Percentiles rank a stretch among this genome's conserved stretches.
phyloP scores from a whole-genome alignment of 768 basidiomycete species.

The Russula sp. region DNA sequence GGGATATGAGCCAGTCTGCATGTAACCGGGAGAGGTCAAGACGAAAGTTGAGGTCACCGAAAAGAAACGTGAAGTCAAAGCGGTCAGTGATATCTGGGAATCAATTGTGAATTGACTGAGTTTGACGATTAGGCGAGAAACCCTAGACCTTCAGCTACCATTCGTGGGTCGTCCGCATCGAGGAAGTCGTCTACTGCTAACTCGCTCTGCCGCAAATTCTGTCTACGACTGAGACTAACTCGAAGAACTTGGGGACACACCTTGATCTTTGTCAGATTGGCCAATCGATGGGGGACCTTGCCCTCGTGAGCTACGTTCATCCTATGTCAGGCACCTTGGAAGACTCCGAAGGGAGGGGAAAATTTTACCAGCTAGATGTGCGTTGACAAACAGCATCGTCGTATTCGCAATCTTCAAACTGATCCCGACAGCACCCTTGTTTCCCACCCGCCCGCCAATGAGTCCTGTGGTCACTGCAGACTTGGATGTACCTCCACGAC shows the following conservation, averaged over 20 bases:
- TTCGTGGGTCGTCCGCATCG: conserved; percentile 53
- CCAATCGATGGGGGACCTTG: conserved; percentile 69
- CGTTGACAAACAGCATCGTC: conserved; percentile 84
- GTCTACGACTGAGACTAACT: background rate
- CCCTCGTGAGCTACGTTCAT: conserved; percentile 60
- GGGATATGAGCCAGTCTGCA: conserved; percentile 89
- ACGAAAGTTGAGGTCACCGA: conserved; percentile 90
- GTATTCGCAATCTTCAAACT: conserved; percentile 77
- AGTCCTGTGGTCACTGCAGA: conserved; percentile 84
- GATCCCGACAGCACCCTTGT: conserved; percentile 92
- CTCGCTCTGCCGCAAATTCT: conserved; percentile 45
- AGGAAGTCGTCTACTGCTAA: conserved; percentile 77
- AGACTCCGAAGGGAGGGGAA: background rate
- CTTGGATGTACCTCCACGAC: conserved; percentile 56
- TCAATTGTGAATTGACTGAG: conserved; percentile 13
- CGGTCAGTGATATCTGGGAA: conserved; percentile 70
- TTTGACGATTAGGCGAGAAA: conserved; percentile 14
- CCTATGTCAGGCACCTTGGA: background rate
- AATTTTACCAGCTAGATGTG: conserved; percentile 74
- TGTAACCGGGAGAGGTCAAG: conserved; percentile 84
- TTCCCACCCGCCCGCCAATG: conserved; percentile 86
- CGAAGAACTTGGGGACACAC: conserved; percentile 31
- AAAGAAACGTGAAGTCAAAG: conserved; percentile 86
- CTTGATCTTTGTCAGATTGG: conserved; percentile 88
- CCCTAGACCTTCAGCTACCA: conserved; percentile 59